Base-by-base conservation (phyloP, 805 yeast species). In the Jamesozyma gamospora region DNA sequence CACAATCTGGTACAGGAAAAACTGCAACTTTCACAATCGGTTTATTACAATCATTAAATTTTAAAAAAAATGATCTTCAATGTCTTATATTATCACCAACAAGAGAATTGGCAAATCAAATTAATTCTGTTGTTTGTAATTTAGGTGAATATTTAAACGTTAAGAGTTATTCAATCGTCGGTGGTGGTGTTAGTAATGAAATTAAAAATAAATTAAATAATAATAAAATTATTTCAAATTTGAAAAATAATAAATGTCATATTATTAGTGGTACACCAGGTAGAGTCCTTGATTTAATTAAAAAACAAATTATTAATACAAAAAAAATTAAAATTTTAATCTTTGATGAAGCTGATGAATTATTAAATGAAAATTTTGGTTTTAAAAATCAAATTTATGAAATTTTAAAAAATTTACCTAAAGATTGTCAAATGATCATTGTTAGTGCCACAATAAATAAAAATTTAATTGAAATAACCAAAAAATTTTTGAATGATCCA, bases 1-100 rank as follows among this genome's bases (percentile, higher is more conserved):
- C 98, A 32, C 98, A 92, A 65, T 86, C 96, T 9, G 98, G 98
- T 60, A 92, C 98, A 18, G 98, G 98, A 66, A 92, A 92, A 65
- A 92, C 98, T 2, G 98, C 97, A 36, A 92, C 98, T n/a, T 92
- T 92, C 67, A 74, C 96, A 39, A 90, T 92, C 50, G 90, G 95
- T 19, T 83, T 87, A 72, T 69, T 92, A 49, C 94, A 92, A 66
- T 83, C 76, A 47, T 74, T 92, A 40, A 95, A 90, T 52, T 69
- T 79, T 41, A 74, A 71, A 47, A 66, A 75, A 47, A 73, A 77
- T 57, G 83, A 82, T 47, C 73, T 86, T 45, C 97, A 92, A 67
- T 96, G 95, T 32, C 69, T 92, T 47, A 81, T 92, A 36, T 66
- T 92, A 47, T 86, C 96, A 14, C 98, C 98, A 36, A 92, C 98